Evolutionary conservation across 352 stramenopile species (phyloP).

Genomic region (Pythium pyrilobum): DNA sequence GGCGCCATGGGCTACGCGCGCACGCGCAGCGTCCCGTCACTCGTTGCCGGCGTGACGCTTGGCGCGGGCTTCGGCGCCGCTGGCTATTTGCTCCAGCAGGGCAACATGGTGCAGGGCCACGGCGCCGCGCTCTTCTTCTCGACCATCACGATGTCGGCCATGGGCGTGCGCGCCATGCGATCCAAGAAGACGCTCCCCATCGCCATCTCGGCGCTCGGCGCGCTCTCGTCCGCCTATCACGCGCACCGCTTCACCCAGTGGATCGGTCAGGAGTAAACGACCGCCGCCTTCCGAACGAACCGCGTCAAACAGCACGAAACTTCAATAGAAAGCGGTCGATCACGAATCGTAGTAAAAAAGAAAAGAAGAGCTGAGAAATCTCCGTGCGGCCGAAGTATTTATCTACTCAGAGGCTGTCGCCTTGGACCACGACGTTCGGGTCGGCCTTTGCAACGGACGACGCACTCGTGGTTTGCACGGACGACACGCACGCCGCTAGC

Average conservation of each 20-base stretch:
- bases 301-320: too few species aligned
- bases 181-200: constrained; percentile 71
- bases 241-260: constrained; percentile 78
- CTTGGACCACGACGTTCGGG: neutral
- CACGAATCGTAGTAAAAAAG: too few species aligned
- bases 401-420: constrained; percentile 1
- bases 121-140: constrained; percentile 74
- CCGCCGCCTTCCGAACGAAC: too few species aligned
- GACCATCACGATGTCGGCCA: constrained; percentile 80
- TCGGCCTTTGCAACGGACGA: constrained; percentile 6
- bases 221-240: constrained; percentile 77
- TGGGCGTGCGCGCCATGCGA: constrained; percentile 76
- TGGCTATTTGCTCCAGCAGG: constrained; percentile 74
- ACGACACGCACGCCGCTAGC: constrained; percentile 78
- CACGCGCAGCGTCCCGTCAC: constrained; percentile 72
- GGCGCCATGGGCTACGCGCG: constrained; percentile 78
- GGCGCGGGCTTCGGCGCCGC: constrained; percentile 74
- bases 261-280: constrained; percentile 83
- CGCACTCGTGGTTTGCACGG: constrained; percentile 37
- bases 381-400: too few species aligned
- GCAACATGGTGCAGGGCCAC: constrained; percentile 80
- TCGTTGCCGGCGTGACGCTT: constrained; percentile 77
- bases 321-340: neutral
- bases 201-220: constrained; percentile 65
- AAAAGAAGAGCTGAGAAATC: too few species aligned